A percentile compares a stretch with the other conserved stretches of the same genome.
These are phyloP conservation scores for Rhinocladiella similis DNA, from an alignment of 2,329 filamentous ascomycete genomes.

Conservation along the genomic window DNA sequence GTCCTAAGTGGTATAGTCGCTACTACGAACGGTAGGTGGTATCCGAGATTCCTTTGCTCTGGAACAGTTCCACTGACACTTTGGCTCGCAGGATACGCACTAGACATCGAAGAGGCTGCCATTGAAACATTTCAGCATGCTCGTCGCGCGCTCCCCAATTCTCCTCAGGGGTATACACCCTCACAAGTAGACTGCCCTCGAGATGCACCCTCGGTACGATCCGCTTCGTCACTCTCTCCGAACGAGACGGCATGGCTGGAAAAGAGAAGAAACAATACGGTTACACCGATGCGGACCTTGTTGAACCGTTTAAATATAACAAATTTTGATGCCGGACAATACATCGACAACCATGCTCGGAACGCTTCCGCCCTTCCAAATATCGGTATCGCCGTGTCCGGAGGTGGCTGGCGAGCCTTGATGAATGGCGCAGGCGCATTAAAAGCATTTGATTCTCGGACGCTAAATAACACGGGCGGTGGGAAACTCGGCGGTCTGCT, in stretches of 20 bases:
- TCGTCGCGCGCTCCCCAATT: slow-evolving; percentile 52
- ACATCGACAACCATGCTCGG: slow-evolving; percentile 61
- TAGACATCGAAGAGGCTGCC: slow-evolving; percentile 11
- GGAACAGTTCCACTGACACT: neutral
- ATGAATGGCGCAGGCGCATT: slow-evolving; percentile 79
- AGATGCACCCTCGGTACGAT: slow-evolving; percentile 67
- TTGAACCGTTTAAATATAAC: slow-evolving; percentile 70
- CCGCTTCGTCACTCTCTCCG: slow-evolving; percentile 61
- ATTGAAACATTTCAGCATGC: slow-evolving; percentile 9
- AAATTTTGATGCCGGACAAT: slow-evolving; percentile 73
- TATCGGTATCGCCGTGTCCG: slow-evolving; percentile 75
- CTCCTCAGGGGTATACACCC: slow-evolving; percentile 72
- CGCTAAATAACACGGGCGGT: slow-evolving; percentile 56
- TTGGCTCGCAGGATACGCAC: slow-evolving; percentile 9
- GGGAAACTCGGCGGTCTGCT: slow-evolving; percentile 79
- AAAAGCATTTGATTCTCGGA: slow-evolving; percentile 76
- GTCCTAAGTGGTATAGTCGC: slow-evolving; percentile 4
- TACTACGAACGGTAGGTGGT: slow-evolving; percentile 5
- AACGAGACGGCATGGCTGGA: slow-evolving; percentile 75
- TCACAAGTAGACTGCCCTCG: slow-evolving; percentile 66
- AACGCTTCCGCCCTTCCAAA: slow-evolving; percentile 63
- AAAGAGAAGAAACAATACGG: slow-evolving; percentile 69
- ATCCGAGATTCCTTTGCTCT: neutral
- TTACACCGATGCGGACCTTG: slow-evolving; percentile 73
- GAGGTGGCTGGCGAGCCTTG: slow-evolving; percentile 84